Conservation (phyloP, 495 filamentous ascomycete species). For the Tuber brumale region DNA sequence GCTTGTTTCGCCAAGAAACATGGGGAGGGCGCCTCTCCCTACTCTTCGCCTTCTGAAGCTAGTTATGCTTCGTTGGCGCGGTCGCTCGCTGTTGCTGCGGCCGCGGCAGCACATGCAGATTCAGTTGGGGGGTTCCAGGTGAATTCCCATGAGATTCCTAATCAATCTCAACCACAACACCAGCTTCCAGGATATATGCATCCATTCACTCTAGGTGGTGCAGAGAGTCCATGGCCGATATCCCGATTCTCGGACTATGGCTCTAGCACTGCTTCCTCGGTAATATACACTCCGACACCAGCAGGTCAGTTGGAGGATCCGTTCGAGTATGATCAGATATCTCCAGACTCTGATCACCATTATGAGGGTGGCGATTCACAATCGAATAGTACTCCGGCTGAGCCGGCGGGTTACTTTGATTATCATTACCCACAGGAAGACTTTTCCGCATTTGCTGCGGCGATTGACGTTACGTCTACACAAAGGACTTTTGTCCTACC, state of each 20-base stretch:
- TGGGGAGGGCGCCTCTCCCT: constrained; percentile 32
- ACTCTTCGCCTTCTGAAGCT: constrained; percentile 33
- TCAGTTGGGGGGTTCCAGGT: constrained; percentile 28
- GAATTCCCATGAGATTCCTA: constrained; percentile 18
- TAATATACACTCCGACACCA: constrained; percentile 37
- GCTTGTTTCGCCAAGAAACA: constrained; percentile 19
- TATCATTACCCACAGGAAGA: constrained; percentile 31
- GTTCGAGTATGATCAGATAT: constrained; percentile 36
- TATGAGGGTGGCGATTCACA: not conserved
- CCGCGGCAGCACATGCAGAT: constrained; percentile 32
- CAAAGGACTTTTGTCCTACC: constrained; percentile 38
- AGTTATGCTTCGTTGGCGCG: constrained; percentile 36
- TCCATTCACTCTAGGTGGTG: constrained; percentile 16
- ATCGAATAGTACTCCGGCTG: not conserved
- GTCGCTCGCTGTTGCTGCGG: constrained; percentile 27
- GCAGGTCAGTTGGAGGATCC: constrained; percentile 39
- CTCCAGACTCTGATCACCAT: constrained; percentile 11
- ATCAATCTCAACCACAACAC: constrained; percentile 18
- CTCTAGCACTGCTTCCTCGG: constrained; percentile 37
- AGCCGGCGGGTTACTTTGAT: constrained; percentile 12
- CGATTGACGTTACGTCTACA: constrained; percentile 32
- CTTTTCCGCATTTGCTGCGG: constrained; percentile 35
- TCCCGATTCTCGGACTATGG: constrained; percentile 42
- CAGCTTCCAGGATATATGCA: constrained; percentile 3
- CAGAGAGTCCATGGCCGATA: constrained; percentile 38